Conservation (phyloP, 2,329 filamentous ascomycete genomes). For the Myriangium duriaei region DNA sequence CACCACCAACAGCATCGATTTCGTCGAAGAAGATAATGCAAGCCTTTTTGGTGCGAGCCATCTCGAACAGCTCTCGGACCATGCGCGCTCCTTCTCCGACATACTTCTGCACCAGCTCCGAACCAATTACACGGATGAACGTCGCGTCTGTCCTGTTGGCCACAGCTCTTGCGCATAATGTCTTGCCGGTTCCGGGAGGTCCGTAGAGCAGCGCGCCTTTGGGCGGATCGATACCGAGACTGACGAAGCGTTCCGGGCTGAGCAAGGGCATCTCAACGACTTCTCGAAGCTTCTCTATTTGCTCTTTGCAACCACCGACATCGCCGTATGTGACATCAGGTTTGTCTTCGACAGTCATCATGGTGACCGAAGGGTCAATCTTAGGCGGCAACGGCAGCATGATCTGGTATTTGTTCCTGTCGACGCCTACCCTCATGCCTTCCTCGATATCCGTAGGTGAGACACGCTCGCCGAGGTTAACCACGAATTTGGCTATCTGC, state of each 20-base stretch:
- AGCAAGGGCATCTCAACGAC: conserved; percentile 97
- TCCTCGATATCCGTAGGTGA: conserved; percentile 98
- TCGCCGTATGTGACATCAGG: conserved; percentile 98
- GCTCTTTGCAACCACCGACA: conserved; percentile 97
- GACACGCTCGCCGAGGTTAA: conserved; percentile 91
- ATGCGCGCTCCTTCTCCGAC: conserved; percentile 96
- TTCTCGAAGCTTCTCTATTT: conserved; percentile 97
- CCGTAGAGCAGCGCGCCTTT: conserved; percentile 96
- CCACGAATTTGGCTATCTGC: conserved; percentile 98
- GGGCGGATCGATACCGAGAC: conserved; percentile 95
- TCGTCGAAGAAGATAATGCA: conserved; percentile 99
- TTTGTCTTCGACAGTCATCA: conserved; percentile 99
- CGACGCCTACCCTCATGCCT: conserved; percentile 96
- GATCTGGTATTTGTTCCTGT: conserved; percentile 98
- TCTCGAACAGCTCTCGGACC: conserved; percentile 97
- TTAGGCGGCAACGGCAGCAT: conserved; percentile 90
- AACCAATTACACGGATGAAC: conserved; percentile 97
- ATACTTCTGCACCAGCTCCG: conserved; percentile 96
- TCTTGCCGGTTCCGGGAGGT: conserved; percentile 97
- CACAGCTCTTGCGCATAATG: conserved; percentile 89
- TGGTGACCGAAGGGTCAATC: conserved; percentile 97
- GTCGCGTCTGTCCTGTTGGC: conserved; percentile 97
- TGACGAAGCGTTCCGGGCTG: conserved; percentile 93
- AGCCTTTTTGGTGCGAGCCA: conserved; percentile 98
- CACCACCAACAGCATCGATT: conserved; percentile 90